Evolutionary conservation across 192 early-diverging fungal genomes (phyloP), one percentile per base, ranked within the genome.

Genomic region (Coemansia sp.): DNA sequence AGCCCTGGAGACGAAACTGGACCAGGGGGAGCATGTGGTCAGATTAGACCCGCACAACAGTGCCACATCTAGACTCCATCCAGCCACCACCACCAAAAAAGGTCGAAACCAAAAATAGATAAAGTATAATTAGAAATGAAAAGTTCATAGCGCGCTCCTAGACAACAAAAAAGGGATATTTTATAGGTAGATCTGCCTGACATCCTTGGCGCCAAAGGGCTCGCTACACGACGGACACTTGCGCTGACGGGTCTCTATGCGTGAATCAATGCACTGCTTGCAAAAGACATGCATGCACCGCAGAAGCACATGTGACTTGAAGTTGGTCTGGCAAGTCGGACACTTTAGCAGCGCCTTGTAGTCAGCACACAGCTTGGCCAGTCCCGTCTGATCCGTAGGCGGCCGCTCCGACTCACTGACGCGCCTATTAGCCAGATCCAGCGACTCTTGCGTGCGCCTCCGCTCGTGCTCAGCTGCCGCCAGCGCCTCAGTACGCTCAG

Each of bases 221-320:
- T 92, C 88, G 58, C 88, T 89, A 74, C 95, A 98, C 21, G 90
- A 92, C 14, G 95, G 95, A 74, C 95, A 98, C 79, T 94, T 94
- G 77, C 95, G 89, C 82, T 97, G 95, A 6, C 97, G 88, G 0
- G 92, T 94, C 48, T 92, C 91, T 65, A 90, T 84, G 62, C 90
- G 86, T 32, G 90, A 87, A 66, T 97, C 93, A 67, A 97, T 91
- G 72, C 96, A 98, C 65, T 87, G 80, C 67, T 94, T 93, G 86
- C 97, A 98, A 85, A 98, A 98, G 14, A 91, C 92, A 70, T 98
- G 97, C 95, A 96, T 96, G 78, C 97, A 98, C 37, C 92, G 87
- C 58, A 86, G 34, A 11, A 98, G 76, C 3, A 91, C 84, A 72
- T 93, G 93, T 34, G 87, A 89, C 71, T 94, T 94, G 84, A 97